Conservation (phyloP, 441 rosid species). For the Erodium moschatum region DNA sequence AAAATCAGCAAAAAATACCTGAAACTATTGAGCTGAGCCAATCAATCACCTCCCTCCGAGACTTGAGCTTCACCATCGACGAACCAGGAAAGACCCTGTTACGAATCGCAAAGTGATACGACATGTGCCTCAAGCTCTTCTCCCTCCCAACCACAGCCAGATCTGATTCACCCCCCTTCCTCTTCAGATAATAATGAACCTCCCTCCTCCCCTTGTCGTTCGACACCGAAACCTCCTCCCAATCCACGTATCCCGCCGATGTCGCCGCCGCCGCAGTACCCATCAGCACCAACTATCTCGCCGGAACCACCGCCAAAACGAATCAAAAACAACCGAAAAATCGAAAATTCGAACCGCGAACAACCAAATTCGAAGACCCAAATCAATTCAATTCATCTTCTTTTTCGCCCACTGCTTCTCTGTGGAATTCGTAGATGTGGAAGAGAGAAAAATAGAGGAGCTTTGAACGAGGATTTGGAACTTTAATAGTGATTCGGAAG, state of each 20-base stretch:
- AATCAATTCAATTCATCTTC: not conserved
- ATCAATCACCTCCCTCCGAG: constrained; percentile 45
- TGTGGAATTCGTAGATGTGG: constrained; percentile 1
- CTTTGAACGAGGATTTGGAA: constrained; percentile 21
- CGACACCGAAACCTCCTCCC: constrained; percentile 56
- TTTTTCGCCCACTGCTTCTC: not conserved
- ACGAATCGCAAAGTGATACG: constrained; percentile 36
- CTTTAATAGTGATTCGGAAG: not conserved
- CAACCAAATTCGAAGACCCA: too few relatives aligned
- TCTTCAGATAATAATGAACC: constrained; percentile 56
- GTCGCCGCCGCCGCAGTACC: constrained; percentile 21
- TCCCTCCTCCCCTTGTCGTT: constrained; percentile 43
- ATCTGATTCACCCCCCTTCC: constrained; percentile 46
- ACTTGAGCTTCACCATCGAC: constrained; percentile 34
- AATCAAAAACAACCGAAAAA: not conserved
- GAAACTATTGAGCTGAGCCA: constrained; percentile 61
- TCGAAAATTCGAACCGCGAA: not conserved
- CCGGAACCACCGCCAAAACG: too few relatives aligned
- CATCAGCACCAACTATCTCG: constrained; percentile 6
- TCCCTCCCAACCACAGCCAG: constrained; percentile 65
- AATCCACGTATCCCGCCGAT: constrained; percentile 34
- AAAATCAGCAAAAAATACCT: constrained; percentile 30
- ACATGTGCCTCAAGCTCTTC: constrained; percentile 45
- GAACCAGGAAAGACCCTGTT: constrained; percentile 25
- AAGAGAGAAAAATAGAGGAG: not conserved